Conservation (phyloP, 306 rosid species). For the Malus sylvestris region DNA sequence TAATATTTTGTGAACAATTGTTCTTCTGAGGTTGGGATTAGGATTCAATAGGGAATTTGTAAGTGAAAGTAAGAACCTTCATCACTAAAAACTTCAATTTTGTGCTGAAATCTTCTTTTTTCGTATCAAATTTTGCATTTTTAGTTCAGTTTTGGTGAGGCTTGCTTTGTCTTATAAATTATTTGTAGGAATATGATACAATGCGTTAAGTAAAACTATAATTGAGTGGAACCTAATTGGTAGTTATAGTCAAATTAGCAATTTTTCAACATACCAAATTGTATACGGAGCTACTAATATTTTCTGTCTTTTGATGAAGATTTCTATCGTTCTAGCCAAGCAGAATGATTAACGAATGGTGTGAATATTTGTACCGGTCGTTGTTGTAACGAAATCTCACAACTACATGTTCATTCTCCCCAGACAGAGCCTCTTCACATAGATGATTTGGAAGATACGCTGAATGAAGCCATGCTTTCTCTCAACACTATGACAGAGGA, state of each 20-base stretch:
- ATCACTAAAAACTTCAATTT: neutral
- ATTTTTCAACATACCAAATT: neutral
- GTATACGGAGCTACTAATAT: neutral
- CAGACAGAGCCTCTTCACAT: constrained; percentile 48
- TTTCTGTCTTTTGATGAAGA: neutral
- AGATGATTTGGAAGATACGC: constrained; percentile 60
- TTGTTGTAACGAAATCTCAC: no score
- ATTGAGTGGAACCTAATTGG: no score
- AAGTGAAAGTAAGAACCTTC: neutral
- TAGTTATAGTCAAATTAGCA: neutral
- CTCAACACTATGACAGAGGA: constrained; percentile 52
- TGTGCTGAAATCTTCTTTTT: neutral
- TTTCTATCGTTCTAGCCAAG: neutral
- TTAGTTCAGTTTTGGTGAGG: neutral
- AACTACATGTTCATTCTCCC: neutral
- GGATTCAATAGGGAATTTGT: neutral
- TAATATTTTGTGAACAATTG: neutral
- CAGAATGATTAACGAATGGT: neutral
- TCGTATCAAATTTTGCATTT: no score
- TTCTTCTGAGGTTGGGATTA: neutral
- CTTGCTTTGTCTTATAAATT: neutral
- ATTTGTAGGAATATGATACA: neutral
- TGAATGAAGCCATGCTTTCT: constrained; percentile 38
- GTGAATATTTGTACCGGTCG: no score
- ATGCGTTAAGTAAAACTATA: neutral